A percentile compares a stretch with the other conserved stretches of the same genome.
Evolutionary conservation across 2,329 filamentous ascomycete genomes (phyloP).

Genomic region (Paecilomyces niveus): DNA sequence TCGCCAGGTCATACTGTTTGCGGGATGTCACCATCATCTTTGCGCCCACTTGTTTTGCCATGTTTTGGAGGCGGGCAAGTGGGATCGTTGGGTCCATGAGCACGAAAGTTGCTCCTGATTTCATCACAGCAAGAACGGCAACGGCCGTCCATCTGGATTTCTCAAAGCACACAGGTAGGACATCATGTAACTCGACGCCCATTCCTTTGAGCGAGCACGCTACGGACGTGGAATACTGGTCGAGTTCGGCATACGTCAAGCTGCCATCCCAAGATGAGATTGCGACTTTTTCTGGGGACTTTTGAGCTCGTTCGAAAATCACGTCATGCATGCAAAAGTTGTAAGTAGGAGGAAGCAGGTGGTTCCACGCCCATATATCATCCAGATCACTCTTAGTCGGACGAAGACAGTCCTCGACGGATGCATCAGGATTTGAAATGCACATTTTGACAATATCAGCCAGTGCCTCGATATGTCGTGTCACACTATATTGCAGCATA

Average conservation of each 20-base stretch:
- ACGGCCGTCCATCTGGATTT: slow-evolving; percentile 27
- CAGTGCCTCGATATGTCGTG: slow-evolving; percentile 37
- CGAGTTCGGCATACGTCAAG: slow-evolving; percentile 23
- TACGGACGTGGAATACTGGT: slow-evolving; percentile 27
- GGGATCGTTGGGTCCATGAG: slow-evolving; percentile 27
- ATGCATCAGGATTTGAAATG: slow-evolving; percentile 17
- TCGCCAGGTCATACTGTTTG: slow-evolving; percentile 19
- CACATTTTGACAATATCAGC: slow-evolving; percentile 33
- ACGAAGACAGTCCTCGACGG: slow-evolving; percentile 26
- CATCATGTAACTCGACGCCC: slow-evolving; percentile 14
- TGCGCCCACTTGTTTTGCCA: slow-evolving; percentile 21
- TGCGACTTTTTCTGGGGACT: slow-evolving; percentile 4
- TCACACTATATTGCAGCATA: slow-evolving; percentile 38
- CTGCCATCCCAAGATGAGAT: slow-evolving; percentile 26
- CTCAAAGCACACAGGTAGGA: slow-evolving; percentile 27
- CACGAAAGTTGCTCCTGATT: slow-evolving; percentile 22
- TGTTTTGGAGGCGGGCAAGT: slow-evolving; percentile 26
- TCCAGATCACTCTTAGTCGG: slow-evolving; percentile 33
- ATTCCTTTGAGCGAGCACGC: slow-evolving; percentile 11
- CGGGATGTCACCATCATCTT: slow-evolving; percentile 22
- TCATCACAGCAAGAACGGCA: slow-evolving; percentile 27
- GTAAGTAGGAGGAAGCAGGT: slow-evolving; percentile 35
- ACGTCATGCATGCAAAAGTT: slow-evolving; percentile 44
- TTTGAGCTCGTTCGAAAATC: slow-evolving; percentile 23
- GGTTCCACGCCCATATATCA: slow-evolving; percentile 44